Conservation (phyloP, 768 basidiomycete genomes). For the Gloeophyllum trabeum region DNA sequence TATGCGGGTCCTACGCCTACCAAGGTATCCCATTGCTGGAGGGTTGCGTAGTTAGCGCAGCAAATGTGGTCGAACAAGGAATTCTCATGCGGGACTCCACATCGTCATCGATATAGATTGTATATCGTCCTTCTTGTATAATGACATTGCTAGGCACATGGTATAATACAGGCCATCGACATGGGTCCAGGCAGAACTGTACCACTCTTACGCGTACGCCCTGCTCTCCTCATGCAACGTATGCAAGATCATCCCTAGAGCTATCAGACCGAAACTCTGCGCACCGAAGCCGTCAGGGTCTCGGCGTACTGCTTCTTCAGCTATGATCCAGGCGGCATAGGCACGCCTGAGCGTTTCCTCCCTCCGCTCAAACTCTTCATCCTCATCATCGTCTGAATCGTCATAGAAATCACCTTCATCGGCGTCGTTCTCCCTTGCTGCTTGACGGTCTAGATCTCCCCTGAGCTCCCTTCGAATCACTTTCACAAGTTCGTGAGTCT, state of each 20-base stretch:
- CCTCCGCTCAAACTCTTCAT: conserved; percentile 15
- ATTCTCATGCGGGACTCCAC: conserved; percentile 13
- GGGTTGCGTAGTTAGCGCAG: conserved; percentile 70
- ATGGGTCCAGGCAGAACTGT: no score
- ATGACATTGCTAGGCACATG: no score
- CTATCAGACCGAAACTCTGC: conserved; percentile 34
- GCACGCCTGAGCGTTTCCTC: conserved; percentile 24
- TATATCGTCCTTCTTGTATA: no score
- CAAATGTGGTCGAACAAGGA: conserved; percentile 30
- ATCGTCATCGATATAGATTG: no score
- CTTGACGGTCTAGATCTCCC: no score
- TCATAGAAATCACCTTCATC: no score
- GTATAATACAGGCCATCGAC: no score
- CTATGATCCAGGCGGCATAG: conserved; percentile 32
- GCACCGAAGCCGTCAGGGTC: conserved; percentile 23
- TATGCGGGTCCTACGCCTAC: conserved; percentile 64
- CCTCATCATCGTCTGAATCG: conserved; percentile 16
- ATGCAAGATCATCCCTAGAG: conserved; percentile 30
- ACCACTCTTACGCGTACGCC: no score
- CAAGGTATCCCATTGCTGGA: conserved; percentile 70
- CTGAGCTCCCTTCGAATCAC: conserved; percentile 23
- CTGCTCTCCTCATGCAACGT: no score
- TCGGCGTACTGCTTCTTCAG: conserved; percentile 16
- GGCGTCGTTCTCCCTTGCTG: no score
- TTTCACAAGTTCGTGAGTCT: conserved; percentile 28